phyloP scores from a whole-genome alignment of 495 filamentous ascomycete species.

The Aspergillus baeticus region DNA sequence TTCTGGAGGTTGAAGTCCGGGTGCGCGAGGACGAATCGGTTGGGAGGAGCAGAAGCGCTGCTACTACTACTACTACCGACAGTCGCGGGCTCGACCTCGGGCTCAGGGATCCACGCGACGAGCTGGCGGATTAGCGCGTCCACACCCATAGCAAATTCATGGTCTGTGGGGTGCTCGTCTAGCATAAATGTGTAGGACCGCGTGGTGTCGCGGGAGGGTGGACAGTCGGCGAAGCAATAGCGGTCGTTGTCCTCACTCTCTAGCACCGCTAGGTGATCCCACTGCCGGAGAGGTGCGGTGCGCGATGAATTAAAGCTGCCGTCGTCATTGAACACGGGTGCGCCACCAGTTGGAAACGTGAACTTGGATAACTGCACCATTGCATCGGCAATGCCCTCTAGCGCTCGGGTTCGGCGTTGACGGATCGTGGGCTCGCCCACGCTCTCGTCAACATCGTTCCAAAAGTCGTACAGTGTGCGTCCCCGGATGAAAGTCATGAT shows the following conservation, averaged over 20 bases:
- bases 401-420: conserved; percentile 19
- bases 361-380: conserved; percentile 33
- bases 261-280: conserved; percentile 19
- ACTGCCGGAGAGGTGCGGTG: conserved; percentile 9
- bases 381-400: conserved; percentile 26
- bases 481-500: conserved; percentile 29
- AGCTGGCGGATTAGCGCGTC: conserved; percentile 21
- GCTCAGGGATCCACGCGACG: conserved; percentile 19
- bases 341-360: conserved; percentile 20
- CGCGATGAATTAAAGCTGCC: conserved; percentile 12
- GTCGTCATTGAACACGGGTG: conserved; percentile 18
- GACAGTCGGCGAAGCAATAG: conserved; percentile 17
- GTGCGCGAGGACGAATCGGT: conserved; percentile 33
- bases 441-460: not conserved
- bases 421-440: not conserved
- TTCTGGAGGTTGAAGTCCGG: conserved; percentile 40
- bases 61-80: no score
- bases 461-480: conserved; percentile 20
- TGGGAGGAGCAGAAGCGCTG: no score
- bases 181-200: conserved; percentile 21
- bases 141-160: conserved; percentile 15
- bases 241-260: conserved; percentile 18
- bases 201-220: conserved; percentile 14
- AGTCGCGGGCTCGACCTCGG: no score
- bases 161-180: conserved; percentile 11